phyloP scores from a whole-genome alignment of 441 rosid species.

The Arabidopsis hybrid region DNA sequence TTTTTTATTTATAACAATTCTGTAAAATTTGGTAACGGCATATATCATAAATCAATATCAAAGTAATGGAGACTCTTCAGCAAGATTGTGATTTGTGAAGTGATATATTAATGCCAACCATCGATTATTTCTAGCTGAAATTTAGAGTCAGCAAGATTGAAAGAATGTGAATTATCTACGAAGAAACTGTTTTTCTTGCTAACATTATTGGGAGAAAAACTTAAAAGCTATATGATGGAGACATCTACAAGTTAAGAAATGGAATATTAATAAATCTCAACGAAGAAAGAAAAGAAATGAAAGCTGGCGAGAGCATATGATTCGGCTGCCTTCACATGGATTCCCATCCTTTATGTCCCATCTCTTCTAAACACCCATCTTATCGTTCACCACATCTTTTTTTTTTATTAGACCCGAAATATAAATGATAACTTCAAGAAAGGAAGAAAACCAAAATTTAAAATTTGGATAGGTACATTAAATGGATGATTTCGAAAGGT shows the following conservation, averaged over 20 bases:
- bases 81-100: too few species aligned
- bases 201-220: not conserved
- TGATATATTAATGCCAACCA: too few species aligned
- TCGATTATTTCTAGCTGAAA: too few species aligned
- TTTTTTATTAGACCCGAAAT: not conserved
- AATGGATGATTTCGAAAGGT: too few species aligned
- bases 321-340: slow-evolving; percentile 45
- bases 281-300: slow-evolving; percentile 11
- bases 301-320: slow-evolving; percentile 38
- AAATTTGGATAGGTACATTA: too few species aligned
- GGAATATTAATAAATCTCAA: not conserved
- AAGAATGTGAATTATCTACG: not conserved
- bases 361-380: not conserved
- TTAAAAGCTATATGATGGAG: slow-evolving; percentile 15
- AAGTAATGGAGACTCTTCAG: not conserved
- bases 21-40: too few species aligned
- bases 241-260: slow-evolving; percentile 18
- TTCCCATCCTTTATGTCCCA: slow-evolving; percentile 42
- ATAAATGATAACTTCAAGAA: too few species aligned
- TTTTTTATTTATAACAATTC: too few species aligned
- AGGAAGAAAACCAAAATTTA: too few species aligned
- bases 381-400: not conserved
- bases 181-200: not conserved
- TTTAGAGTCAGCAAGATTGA: too few species aligned
- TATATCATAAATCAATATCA: too few species aligned